phyloP scores from a whole-genome alignment of 768 basidiomycete genomes.

The Trametes villosa region DNA sequence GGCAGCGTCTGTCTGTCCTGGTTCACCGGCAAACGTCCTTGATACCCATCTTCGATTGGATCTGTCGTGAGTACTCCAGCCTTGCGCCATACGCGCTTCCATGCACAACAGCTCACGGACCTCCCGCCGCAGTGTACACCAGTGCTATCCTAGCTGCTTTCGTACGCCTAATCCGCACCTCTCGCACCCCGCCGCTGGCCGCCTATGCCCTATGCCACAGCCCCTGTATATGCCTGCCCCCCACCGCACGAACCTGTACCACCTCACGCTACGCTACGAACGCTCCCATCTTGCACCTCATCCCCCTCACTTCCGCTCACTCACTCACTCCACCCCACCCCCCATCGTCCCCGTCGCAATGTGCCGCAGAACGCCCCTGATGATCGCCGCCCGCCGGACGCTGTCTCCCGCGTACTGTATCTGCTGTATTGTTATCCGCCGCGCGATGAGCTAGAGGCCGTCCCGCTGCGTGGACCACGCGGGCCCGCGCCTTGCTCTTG shows the following conservation, averaged over 20 bases:
- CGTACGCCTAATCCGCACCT: conserved; percentile 21
- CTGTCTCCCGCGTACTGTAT: conserved; percentile 18
- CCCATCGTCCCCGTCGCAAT: neutral
- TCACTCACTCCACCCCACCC: neutral
- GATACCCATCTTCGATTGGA: conserved; percentile 21
- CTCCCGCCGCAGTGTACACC: conserved; percentile 20
- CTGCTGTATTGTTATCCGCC: conserved; percentile 17
- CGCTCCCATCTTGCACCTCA: conserved; percentile 3
- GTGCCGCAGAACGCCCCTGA: conserved; percentile 11
- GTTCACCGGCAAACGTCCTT: conserved; percentile 58
- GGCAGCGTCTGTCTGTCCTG: conserved; percentile 82
- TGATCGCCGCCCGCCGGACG: neutral
- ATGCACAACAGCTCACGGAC: neutral
- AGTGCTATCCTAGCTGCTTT: conserved; percentile 28
- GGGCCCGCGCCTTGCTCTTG: neutral
- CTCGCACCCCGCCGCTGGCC: conserved; percentile 15
- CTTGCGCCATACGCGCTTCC: neutral
- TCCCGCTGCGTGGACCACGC: conserved; percentile 10
- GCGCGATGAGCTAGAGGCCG: conserved; percentile 11
- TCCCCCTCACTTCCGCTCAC: neutral
- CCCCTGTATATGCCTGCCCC: conserved; percentile 18
- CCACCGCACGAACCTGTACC: conserved; percentile 6
- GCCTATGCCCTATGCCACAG: conserved; percentile 15
- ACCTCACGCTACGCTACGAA: neutral
- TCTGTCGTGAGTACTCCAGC: conserved; percentile 14